Conservation (phyloP, 441 rosid species). For the Brassica balearica region DNA sequence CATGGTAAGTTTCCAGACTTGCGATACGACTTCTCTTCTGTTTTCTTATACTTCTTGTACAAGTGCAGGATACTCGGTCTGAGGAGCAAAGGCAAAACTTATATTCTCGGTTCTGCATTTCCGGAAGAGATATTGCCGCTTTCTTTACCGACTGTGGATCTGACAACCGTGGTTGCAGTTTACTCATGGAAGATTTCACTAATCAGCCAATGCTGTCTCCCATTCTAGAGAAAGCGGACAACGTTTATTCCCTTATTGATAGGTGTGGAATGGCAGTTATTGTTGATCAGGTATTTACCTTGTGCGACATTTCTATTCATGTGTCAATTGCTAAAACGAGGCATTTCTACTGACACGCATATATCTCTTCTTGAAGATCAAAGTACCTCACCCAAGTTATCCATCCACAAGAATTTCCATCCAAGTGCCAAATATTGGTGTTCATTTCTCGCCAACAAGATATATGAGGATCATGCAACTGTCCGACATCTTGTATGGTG, state of each 20-base stretch:
- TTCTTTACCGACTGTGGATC: constrained; percentile 79
- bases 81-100: constrained; percentile 85
- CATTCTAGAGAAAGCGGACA: constrained; percentile 51
- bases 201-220: constrained; percentile 55
- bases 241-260: constrained; percentile 83
- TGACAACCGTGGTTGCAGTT: constrained; percentile 54
- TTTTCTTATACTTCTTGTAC: constrained; percentile 39
- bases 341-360: constrained; percentile 22
- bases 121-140: constrained; percentile 96
- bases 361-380: constrained; percentile 63
- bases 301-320: constrained; percentile 31
- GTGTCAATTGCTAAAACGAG: constrained; percentile 26
- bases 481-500: constrained; percentile 60
- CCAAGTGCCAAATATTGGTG: constrained; percentile 97
- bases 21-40: constrained; percentile 33
- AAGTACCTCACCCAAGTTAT: constrained; percentile 83
- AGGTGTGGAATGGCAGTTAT: constrained; percentile 97
- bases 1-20: constrained; percentile 57
- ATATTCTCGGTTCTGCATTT: constrained; percentile 89
- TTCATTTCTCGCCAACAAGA: constrained; percentile 95
- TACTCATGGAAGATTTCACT: constrained; percentile 49
- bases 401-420: constrained; percentile 93
- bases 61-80: constrained; percentile 73
- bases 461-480: constrained; percentile 80
- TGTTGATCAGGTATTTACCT: constrained; percentile 84